phyloP scores from a whole-genome alignment of 306 rosid genomes.

The Vigna nakashimae region DNA sequence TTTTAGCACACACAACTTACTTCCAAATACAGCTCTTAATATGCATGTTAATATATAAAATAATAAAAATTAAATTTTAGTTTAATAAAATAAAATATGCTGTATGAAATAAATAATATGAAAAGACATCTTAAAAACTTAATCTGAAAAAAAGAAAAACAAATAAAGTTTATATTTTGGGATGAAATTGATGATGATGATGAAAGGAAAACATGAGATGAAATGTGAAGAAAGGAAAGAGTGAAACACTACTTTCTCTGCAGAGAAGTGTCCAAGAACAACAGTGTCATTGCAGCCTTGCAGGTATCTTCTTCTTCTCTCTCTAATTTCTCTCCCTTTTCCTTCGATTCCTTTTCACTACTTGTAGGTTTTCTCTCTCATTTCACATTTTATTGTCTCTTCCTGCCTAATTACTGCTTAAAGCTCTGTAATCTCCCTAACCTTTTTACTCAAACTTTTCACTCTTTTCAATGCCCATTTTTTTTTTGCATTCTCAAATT shows the following conservation, averaged over 20 bases:
- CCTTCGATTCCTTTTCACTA: constrained; percentile 38
- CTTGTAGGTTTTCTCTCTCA: constrained; percentile 45
- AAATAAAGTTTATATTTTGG: not conserved
- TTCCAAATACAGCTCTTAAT: too few species aligned
- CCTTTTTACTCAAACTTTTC: constrained; percentile 31
- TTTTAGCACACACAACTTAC: too few species aligned
- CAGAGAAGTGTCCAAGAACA: constrained; percentile 43
- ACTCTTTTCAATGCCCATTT: not conserved
- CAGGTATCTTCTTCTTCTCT: not conserved
- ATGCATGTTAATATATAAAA: too few species aligned
- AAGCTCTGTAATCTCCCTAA: constrained; percentile 36
- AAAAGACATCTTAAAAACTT: too few species aligned
- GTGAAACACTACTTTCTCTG: constrained; percentile 32
- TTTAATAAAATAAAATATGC: too few species aligned
- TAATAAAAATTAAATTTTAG: too few species aligned
- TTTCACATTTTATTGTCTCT: constrained; percentile 18
- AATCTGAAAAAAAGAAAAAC: not conserved
- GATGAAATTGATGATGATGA: constrained; percentile 13
- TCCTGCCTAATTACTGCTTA: not conserved
- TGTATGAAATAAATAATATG: too few species aligned
- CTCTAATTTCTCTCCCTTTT: not conserved
- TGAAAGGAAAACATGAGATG: not conserved
- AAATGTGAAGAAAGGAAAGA: constrained; percentile 18
- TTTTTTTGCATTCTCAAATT: not conserved
- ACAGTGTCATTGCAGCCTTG: constrained; percentile 37